Evolutionary conservation across 495 filamentous ascomycete species (phyloP), one percentile per base, ranked within the genome.

Genomic region (Tirmania nivea): DNA sequence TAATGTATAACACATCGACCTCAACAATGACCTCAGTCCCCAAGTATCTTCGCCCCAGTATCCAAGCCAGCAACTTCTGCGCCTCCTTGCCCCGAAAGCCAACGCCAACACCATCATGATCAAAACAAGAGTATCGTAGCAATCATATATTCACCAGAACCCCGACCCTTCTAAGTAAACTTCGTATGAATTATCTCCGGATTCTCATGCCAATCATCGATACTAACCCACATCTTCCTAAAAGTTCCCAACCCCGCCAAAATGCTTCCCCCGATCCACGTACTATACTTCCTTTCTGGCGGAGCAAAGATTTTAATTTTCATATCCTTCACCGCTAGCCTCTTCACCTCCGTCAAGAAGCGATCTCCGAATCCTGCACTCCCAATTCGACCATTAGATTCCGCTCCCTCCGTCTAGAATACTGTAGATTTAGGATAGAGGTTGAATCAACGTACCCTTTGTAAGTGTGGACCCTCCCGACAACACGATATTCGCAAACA

Each of bases 401-500:
- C 42, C 42, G 14, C 10, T 47, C 19, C 42, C 2, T 19, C 42
- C 2, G 0, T 3, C 25, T 31, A 31, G 4, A 31, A 31, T 31
- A 31, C 2, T 31, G 2, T 31, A 31, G 25, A 31, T 31, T 31
- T 31, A 47, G 14, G 19, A 47, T 8, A 47, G 14, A 47, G 19
- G 42, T 6, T 19, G 4, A 3, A 19, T 14, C 3, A 47, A 47
- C 42, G 48, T 60, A 65, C 62, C 89, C 70, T 79, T 84, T 56
- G 78, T 84, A 56, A 99, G 71, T 4, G 90, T 99, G 52, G 85
- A 86, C 19, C 90, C 90, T 48, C 90, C 90, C 1, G 89, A 95
- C 84, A 96, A 90, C 74, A 97, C 90, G 68, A 97, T 97, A 80
- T 97, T 97, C 69, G 88, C 88, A 71, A 96, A 97, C 59, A 97